Evolutionary conservation across 768 basidiomycete genomes (phyloP).

Genomic region (Cystoderma amianthinum): DNA sequence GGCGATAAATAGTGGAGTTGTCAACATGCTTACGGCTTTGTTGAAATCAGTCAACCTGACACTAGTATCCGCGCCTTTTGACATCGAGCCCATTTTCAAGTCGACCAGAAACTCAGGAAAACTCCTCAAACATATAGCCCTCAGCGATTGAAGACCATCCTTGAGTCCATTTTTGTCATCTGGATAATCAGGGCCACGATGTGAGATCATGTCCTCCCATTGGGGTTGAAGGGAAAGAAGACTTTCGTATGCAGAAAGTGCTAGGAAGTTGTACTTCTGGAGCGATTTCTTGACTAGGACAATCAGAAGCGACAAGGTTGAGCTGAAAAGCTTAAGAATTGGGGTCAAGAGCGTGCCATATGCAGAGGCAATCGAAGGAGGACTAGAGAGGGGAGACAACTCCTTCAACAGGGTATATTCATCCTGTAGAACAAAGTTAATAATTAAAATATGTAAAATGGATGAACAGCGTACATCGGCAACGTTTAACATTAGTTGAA

Average conservation of each 20-base stretch:
- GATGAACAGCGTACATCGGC: conserved; percentile 44
- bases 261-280: conserved; percentile 77
- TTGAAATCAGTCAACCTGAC: conserved; percentile 61
- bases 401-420: conserved; percentile 63
- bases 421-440: conserved; percentile 28
- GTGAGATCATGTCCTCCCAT: conserved; percentile 62
- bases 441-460: background rate
- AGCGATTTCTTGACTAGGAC: conserved; percentile 68
- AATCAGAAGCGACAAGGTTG: conserved; percentile 56
- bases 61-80: conserved; percentile 52
- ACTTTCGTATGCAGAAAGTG: conserved; percentile 60
- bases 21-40: conserved; percentile 42
- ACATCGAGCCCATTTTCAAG: conserved; percentile 55
- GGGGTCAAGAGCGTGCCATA: conserved; percentile 59
- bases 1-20: background rate
- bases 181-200: conserved; percentile 36
- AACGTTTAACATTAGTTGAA: conserved; percentile 54
- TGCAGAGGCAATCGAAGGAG: conserved; percentile 45
- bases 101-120: conserved; percentile 84
- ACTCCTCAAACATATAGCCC: conserved; percentile 67
- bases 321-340: conserved; percentile 56
- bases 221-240: conserved; percentile 48
- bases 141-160: conserved; percentile 58
- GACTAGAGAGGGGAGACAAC: conserved; percentile 52
- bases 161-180: conserved; percentile 61